Percentiles rank a stretch among this genome's conserved stretches.
Conservation (phyloP, 768 basidiomycete species). For the Phlegmacium glaucopus region DNA sequence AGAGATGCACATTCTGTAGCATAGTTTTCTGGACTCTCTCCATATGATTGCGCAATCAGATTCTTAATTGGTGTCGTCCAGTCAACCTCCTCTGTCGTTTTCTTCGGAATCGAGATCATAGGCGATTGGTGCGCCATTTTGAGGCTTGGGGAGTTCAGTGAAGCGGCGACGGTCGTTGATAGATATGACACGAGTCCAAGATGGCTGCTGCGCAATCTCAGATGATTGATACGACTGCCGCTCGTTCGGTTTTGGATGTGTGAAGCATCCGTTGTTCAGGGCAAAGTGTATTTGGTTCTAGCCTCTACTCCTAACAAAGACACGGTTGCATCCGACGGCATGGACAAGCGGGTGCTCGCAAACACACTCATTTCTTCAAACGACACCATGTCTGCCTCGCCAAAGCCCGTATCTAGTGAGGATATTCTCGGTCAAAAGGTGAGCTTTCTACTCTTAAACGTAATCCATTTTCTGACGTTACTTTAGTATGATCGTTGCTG, state of each 20-base stretch:
- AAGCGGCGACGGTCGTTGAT: no score
- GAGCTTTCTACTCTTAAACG: slow-evolving; percentile 1
- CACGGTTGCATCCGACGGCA: background rate
- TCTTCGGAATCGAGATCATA: slow-evolving; percentile 89
- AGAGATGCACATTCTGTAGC: slow-evolving; percentile 78
- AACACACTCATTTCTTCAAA: background rate
- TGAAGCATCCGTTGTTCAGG: no score
- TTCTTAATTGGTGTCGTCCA: slow-evolving; percentile 87
- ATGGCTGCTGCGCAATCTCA: no score
- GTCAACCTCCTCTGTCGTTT: slow-evolving; percentile 95
- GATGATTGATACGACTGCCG: no score
- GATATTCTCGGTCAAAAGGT: slow-evolving; percentile 91
- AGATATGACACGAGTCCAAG: no score
- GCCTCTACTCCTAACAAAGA: background rate
- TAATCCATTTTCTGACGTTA: background rate
- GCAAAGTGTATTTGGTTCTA: background rate
- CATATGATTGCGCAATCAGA: slow-evolving; percentile 88
- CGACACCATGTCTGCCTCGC: slow-evolving; percentile 43
- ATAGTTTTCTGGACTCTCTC: slow-evolving; percentile 90
- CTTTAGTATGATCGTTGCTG: slow-evolving; percentile 81
- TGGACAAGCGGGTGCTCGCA: background rate
- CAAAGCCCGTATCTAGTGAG: slow-evolving; percentile 80
- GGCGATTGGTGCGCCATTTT: slow-evolving; percentile 78
- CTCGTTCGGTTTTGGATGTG: no score
- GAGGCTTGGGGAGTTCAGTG: no score